Conservation (phyloP, 257 asterid species). For the Primulina tabacum region DNA sequence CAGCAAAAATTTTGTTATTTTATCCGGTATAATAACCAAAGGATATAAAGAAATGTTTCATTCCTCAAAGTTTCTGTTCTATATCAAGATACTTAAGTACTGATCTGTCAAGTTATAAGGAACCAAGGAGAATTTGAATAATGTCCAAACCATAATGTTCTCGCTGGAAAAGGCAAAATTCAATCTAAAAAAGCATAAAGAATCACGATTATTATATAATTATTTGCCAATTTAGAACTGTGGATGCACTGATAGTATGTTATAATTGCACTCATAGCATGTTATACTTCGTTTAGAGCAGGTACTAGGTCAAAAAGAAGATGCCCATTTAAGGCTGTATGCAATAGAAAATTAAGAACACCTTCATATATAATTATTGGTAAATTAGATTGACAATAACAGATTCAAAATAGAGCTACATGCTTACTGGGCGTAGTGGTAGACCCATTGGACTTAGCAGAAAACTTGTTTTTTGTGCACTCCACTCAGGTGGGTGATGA, state of each 20-base stretch:
- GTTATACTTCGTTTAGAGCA: not conserved
- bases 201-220: not conserved
- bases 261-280: not conserved
- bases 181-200: not conserved
- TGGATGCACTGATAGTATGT: not conserved
- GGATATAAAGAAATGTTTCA: not conserved
- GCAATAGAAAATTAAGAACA: not conserved
- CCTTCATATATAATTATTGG: not conserved
- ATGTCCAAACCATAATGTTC: not conserved
- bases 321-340: not conserved
- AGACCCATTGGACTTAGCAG: conserved; percentile 80
- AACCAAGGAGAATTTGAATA: not conserved
- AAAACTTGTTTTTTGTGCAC: conserved; percentile 47
- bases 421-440: conserved; percentile 87
- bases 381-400: not conserved
- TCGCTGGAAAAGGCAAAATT: not conserved
- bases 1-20: not conserved
- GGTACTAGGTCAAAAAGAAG: not conserved
- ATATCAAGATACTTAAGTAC: not conserved
- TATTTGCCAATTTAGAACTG: not conserved
- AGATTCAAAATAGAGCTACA: conserved; percentile 12
- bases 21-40: not conserved
- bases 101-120: not conserved
- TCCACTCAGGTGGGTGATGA: conserved; percentile 80
- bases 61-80: not conserved